phyloP scores from a whole-genome alignment of 345 rosid species.

The Rhodamnia rubescens region DNA sequence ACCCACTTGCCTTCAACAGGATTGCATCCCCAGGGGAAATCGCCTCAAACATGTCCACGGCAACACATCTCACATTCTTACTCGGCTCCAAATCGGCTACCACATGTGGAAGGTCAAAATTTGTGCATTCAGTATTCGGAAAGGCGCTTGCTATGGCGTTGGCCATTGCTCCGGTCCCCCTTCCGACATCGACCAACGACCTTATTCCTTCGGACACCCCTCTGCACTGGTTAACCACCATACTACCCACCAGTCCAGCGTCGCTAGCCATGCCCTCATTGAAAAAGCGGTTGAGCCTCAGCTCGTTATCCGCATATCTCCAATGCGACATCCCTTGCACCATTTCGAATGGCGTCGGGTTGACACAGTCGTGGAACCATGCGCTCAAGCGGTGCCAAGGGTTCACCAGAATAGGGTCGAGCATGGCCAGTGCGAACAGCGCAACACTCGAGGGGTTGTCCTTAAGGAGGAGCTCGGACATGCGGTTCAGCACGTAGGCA shows the following conservation, averaged over 20 bases:
- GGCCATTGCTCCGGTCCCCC: constrained; percentile 8
- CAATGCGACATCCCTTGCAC: background rate
- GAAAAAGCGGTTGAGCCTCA: background rate
- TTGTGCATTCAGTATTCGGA: constrained; percentile 10
- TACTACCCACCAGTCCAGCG: background rate
- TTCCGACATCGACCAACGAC: constrained; percentile 20
- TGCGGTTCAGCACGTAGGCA: constrained; percentile 7
- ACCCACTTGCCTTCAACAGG: constrained; percentile 9
- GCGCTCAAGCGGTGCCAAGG: constrained; percentile 9
- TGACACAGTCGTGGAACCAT: constrained; percentile 13
- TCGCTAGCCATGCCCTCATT: constrained; percentile 23
- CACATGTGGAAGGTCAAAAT: constrained; percentile 6
- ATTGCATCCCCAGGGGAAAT: constrained; percentile 8
- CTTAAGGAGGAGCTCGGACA: constrained; percentile 10
- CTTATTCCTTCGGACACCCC: constrained; percentile 9
- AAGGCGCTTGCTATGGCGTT: constrained; percentile 6
- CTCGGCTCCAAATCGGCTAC: constrained; percentile 4
- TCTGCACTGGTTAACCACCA: background rate
- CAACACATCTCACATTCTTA: constrained; percentile 9
- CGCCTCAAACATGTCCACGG: constrained; percentile 20
- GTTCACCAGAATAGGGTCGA: constrained; percentile 1
- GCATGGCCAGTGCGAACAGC: background rate
- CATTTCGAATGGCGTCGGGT: constrained; percentile 2
- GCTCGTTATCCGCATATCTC: background rate
- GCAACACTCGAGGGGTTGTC: background rate